These are phyloP conservation scores for Symbiodinium pilosum DNA, from an alignment of 73 alveolate species.

Conservation along the genomic window DNA sequence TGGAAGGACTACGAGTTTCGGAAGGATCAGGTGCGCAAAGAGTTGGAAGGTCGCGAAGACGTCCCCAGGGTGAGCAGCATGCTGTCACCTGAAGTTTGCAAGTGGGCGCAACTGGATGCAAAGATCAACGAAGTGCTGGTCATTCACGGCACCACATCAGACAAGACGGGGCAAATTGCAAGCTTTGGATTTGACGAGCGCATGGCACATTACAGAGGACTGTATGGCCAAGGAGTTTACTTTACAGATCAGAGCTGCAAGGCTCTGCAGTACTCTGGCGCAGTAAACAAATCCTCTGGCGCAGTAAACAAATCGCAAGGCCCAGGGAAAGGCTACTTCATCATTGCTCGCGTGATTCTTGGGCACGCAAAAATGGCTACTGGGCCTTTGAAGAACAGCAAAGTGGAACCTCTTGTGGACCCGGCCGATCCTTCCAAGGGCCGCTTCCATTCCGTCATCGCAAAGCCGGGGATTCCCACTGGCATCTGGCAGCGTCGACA, in stretches of 20 bases:
- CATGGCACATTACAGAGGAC: constrained; percentile 31
- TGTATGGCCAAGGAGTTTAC: constrained; percentile 67
- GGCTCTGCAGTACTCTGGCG: constrained; percentile 49
- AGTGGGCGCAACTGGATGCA: constrained; percentile 63
- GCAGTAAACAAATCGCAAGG: not conserved
- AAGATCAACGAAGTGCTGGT: constrained; percentile 49
- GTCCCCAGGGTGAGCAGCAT: not conserved
- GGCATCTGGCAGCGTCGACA: not conserved
- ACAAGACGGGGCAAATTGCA: constrained; percentile 24
- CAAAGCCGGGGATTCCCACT: constrained; percentile 35
- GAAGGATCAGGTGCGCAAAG: constrained; percentile 19
- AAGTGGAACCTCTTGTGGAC: constrained; percentile 31
- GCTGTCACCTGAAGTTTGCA: constrained; percentile 6
- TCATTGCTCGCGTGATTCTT: constrained; percentile 54
- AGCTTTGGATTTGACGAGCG: constrained; percentile 66
- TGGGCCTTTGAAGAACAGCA: constrained; percentile 21
- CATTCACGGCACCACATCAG: constrained; percentile 56
- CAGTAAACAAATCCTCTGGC: not conserved
- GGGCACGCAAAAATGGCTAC: constrained; percentile 4
- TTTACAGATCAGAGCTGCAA: constrained; percentile 77
- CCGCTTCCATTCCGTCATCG: constrained; percentile 54
- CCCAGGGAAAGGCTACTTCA: constrained; percentile 45
- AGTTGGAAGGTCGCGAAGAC: constrained; percentile 6
- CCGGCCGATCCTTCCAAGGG: not conserved
- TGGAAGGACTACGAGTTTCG: constrained; percentile 61